Conservation (phyloP, 2,329 filamentous ascomycete species). For the Alternaria sp. region DNA sequence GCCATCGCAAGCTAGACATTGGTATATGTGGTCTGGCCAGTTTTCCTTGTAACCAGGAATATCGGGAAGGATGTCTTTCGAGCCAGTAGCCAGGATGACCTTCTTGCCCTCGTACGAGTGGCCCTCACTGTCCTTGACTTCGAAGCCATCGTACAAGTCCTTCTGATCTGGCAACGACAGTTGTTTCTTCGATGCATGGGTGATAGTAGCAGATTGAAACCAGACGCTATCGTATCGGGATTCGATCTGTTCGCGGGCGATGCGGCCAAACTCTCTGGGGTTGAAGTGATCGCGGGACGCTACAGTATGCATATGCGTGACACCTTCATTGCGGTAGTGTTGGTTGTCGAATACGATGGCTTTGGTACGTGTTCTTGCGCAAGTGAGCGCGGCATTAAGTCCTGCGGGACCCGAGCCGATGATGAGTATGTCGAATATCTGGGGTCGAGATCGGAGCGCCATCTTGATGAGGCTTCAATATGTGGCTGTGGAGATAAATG, state of each 20-base stretch:
- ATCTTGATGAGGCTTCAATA: background rate
- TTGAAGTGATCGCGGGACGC: constrained; percentile 38
- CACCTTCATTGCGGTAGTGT: constrained; percentile 52
- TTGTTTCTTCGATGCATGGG: constrained; percentile 28
- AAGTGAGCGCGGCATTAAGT: constrained; percentile 49
- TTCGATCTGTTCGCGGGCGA: constrained; percentile 45
- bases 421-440: constrained; percentile 35
- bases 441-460: constrained; percentile 3
- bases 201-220: constrained; percentile 38
- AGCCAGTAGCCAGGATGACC: constrained; percentile 63
- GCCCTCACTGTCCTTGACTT: constrained; percentile 53
- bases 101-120: constrained; percentile 58
- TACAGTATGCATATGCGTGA: constrained; percentile 54
- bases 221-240: constrained; percentile 46
- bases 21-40: constrained; percentile 58
- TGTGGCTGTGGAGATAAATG: background rate
- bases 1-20: constrained; percentile 67
- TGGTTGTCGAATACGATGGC: constrained; percentile 54
- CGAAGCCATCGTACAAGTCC: constrained; percentile 42
- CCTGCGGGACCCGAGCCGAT: constrained; percentile 56
- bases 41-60: constrained; percentile 62
- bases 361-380: constrained; percentile 50
- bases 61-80: constrained; percentile 58
- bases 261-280: constrained; percentile 36
- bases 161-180: constrained; percentile 18